A percentile compares a stretch with the other conserved stretches of the same genome.
Evolutionary conservation across 2,329 filamentous ascomycete genomes (phyloP).

Genomic region (Aspergillus ruber): DNA sequence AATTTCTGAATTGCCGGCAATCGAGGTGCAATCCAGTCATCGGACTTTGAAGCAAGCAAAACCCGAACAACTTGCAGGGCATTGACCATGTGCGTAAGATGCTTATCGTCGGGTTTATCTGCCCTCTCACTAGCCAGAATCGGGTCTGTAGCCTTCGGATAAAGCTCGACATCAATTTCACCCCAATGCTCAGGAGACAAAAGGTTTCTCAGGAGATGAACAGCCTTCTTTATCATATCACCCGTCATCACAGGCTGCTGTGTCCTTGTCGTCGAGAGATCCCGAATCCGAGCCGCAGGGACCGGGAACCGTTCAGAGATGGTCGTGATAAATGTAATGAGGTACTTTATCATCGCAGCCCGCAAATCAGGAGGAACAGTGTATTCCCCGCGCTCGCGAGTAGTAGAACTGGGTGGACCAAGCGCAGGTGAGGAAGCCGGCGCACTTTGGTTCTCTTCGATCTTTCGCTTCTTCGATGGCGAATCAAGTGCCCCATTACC

Average conservation of each 20-base stretch:
- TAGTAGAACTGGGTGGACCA: conserved; percentile 28
- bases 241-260: conserved; percentile 52
- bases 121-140: conserved; percentile 79
- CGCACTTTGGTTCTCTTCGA: conserved; percentile 57
- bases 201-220: conserved; percentile 74
- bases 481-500: conserved; percentile 53
- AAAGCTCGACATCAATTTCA: conserved; percentile 84
- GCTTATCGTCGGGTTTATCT: conserved; percentile 75
- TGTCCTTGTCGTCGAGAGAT: conserved; percentile 43
- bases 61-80: conserved; percentile 87
- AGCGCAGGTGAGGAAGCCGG: conserved; percentile 51
- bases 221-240: conserved; percentile 79
- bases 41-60: conserved; percentile 76
- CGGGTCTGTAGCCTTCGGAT: conserved; percentile 81
- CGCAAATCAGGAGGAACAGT: conserved; percentile 61
- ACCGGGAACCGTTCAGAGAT: conserved; percentile 78
- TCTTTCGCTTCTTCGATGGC: conserved; percentile 67
- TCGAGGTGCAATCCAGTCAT: conserved; percentile 83
- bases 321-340: conserved; percentile 90
- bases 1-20: conserved; percentile 76
- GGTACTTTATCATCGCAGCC: conserved; percentile 82
- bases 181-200: conserved; percentile 85
- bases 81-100: conserved; percentile 83
- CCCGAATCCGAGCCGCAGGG: conserved; percentile 61
- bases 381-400: conserved; percentile 56